Evolutionary conservation across 768 basidiomycete species (phyloP), one percentile per base, ranked within the genome.

Genomic region (Collybiopsis confluens): DNA sequence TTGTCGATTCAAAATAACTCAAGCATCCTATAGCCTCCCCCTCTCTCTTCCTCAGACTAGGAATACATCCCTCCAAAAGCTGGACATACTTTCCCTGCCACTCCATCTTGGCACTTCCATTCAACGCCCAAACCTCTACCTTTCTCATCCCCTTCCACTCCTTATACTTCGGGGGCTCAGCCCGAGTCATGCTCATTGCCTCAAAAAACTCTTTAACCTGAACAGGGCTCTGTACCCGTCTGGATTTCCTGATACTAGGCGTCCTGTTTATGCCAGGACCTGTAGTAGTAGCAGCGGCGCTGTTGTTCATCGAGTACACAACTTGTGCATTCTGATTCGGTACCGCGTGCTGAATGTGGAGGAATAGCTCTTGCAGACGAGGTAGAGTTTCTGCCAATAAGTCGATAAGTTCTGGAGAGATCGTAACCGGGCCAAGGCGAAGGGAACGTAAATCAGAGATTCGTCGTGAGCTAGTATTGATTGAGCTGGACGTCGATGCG

Each of bases 381-480:
- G 59, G 61, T 1, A 67, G 45, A 30, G 57, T 59, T 47, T 49
- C 51, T 15, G 63, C 61, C 5, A 67, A 41, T 23, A 67, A 55
- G 36, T 63, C 62, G 10, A 48, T 18, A 11, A 48, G 46, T 23
- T 48, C 30, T 16, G 46, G 46, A 28, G 2, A n/a, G 7, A 48
- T 26, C 46, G 46, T 30, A 26, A 48, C 28, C 35, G 44, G 44
- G n/a, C 44, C 44, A 6, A 45, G 10, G 5, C 27, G 20, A 7
- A 45, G 20, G 4, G 21, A 6, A 15, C 7, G 10, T n/a, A 45
- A 23, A 15, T 24, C 4, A 15, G 44, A 15, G 44, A 45, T 15
- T 21, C 27, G 23, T n/a, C n/a, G n/a, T n/a, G n/a, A n/a, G n/a
- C n/a, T n/a, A n/a, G n/a, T n/a, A n/a, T n/a, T n/a, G n/a, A n/a